Percentiles rank a stretch among this genome's conserved stretches.
phyloP scores from a whole-genome alignment of 2,329 filamentous ascomycete species.

The Thermomyces lanuginosus region DNA sequence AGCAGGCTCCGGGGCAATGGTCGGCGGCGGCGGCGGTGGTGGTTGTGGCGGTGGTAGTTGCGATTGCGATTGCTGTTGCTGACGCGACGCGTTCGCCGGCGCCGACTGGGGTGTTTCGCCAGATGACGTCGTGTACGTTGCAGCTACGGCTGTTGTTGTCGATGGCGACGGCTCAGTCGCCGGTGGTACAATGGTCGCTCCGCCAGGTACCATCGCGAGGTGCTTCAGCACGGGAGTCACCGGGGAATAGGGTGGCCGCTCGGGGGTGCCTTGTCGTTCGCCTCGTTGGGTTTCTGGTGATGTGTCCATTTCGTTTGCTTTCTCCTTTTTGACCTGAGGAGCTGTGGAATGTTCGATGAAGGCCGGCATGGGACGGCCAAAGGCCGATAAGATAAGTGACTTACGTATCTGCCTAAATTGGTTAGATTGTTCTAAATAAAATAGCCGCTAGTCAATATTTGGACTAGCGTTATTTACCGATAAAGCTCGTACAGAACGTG shows the following conservation, averaged over 20 bases:
- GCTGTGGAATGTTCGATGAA: too few relatives aligned
- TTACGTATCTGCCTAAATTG: too few relatives aligned
- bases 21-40: constrained; percentile 9
- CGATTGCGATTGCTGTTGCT: neutral
- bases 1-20: constrained; percentile 22
- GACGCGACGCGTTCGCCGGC: too few relatives aligned
- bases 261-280: constrained; percentile 23
- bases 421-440: too few relatives aligned
- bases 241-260: constrained; percentile 31
- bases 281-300: constrained; percentile 9
- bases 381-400: too few relatives aligned
- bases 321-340: constrained; percentile 14
- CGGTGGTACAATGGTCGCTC: constrained; percentile 18
- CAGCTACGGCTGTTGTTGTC: constrained; percentile 6
- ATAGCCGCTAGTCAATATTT: too few relatives aligned
- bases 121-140: constrained; percentile 5
- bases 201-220: constrained; percentile 14
- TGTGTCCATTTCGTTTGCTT: constrained; percentile 21
- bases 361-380: too few relatives aligned
- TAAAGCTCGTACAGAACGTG: too few relatives aligned
- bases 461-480: too few relatives aligned
- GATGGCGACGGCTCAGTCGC: constrained; percentile 15
- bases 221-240: constrained; percentile 30
- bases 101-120: constrained; percentile 4
- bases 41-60: neutral